Base-by-base conservation (phyloP, 2,329 filamentous ascomycete species). In the Colletotrichum sublineola region DNA sequence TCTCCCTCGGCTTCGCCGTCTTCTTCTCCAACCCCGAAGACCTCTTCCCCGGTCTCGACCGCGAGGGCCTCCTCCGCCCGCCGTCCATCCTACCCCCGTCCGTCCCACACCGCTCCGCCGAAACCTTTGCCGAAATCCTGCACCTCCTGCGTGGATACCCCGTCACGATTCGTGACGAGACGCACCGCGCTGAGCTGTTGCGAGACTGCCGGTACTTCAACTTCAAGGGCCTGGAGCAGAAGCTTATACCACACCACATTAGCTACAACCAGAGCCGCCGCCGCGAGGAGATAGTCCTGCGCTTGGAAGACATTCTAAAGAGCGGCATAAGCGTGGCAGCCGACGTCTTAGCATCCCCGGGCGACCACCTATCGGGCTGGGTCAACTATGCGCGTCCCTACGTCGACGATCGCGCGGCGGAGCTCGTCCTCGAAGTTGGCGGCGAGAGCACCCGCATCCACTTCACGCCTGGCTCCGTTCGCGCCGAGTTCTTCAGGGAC, bases 141-240 rank as follows among this genome's bases (percentile, higher is more conserved):
- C 93, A 94, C 76, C 84, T 97, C 50, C 86, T 98, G 5, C 90
- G 94, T 64, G 96, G 96, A 5, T 98, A 98, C 80, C 92, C 93
- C 0, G 82, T 98, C 1, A 86, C 92, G 31, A 94, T 98, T 71
- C 88, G 91, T 65, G 88, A 91, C 79, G 93, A 95, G 74, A 86
- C 88, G 2, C 96, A 98, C 78, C 91, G 96, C 24, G 86, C 89
- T 31, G 90, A 93, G 70, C 87, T 98, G 4, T 84, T 98, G 1
- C 88, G 93, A 52, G 96, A 98, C 81, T 96, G 94, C 74, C 91
- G 94, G 64, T 98, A 98, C 81, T 98, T 96, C 81, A 94, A 97
- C 80, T 91, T 98, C 76, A 96, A 95, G 79, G 95, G 94, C 0
- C 84, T 98, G 0, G 96, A 98, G 82, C 96, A 98, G 82, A 91